Evolutionary conservation across 306 rosid species (phyloP).

Genomic region (Gillenia trifoliata): DNA sequence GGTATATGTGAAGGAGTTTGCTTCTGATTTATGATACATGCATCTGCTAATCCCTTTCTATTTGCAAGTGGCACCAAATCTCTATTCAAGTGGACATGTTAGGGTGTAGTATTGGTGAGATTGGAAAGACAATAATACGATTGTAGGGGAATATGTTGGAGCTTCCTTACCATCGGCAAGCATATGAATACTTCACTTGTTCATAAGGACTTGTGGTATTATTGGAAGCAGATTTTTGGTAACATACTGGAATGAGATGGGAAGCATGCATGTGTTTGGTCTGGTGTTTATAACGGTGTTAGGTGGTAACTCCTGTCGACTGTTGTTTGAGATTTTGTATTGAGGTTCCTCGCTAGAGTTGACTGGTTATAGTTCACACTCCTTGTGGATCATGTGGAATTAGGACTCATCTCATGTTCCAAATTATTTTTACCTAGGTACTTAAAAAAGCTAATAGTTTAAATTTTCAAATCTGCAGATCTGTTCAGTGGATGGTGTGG

Average conservation of each 20-base stretch:
- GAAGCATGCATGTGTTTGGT: not conserved
- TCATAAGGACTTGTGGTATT: not conserved
- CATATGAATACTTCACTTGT: not conserved
- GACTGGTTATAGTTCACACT: not conserved
- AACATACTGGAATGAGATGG: not conserved
- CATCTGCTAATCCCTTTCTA: not conserved
- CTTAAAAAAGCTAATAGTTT: not conserved
- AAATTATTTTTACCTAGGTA: not conserved
- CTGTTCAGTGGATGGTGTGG: not conserved
- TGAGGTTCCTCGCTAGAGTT: not conserved
- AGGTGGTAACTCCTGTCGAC: not conserved
- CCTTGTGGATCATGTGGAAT: not conserved
- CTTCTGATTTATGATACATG: not conserved
- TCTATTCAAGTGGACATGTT: not conserved
- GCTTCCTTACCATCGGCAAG: not conserved
- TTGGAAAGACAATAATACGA: not conserved
- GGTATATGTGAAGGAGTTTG: not conserved
- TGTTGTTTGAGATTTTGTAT: not conserved
- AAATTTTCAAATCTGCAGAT: not conserved
- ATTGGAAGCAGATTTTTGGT: not conserved
- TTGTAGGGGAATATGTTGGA: not conserved
- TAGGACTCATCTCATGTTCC: not conserved
- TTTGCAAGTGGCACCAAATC: not conserved
- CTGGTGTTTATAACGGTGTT: not conserved
- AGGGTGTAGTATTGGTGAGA: not conserved